phyloP scores from a whole-genome alignment of 352 stramenopile genomes.

The Thraustotheca clavata region DNA sequence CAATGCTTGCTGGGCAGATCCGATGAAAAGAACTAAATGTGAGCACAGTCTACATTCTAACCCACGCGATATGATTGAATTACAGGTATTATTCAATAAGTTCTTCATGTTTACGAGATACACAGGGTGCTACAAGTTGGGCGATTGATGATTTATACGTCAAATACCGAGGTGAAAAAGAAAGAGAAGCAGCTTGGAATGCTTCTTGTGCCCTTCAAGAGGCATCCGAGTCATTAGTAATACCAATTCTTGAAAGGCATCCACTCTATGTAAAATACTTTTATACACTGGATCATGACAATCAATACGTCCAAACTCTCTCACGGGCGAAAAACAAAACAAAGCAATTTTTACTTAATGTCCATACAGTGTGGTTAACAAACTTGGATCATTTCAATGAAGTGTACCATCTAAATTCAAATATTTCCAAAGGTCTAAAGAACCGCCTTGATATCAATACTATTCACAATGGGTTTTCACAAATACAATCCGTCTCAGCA shows the following conservation, averaged over 20 bases:
- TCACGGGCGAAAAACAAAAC: slow-evolving; percentile 62
- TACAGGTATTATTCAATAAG: slow-evolving; percentile 2
- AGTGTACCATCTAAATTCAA: neutral
- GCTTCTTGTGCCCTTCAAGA: slow-evolving; percentile 39
- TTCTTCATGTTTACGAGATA: neutral
- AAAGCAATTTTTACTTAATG: slow-evolving; percentile 80
- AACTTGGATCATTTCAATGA: slow-evolving; percentile 85
- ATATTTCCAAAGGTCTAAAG: slow-evolving; percentile 25
- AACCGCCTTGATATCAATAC: slow-evolving; percentile 44
- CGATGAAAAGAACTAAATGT: slow-evolving; percentile 50
- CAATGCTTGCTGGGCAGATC: slow-evolving; percentile 61
- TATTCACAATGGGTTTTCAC: slow-evolving; percentile 57
- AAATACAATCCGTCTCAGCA: slow-evolving; percentile 69
- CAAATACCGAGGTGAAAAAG: slow-evolving; percentile 67
- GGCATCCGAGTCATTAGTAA: slow-evolving; percentile 26
- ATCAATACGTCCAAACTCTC: slow-evolving; percentile 45
- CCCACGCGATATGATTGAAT: slow-evolving; percentile 23
- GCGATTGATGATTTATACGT: slow-evolving; percentile 66
- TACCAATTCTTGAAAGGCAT: slow-evolving; percentile 55
- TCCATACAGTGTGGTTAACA: slow-evolving; percentile 87
- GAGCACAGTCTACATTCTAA: slow-evolving; percentile 45
- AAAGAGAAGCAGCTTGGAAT: slow-evolving; percentile 53
- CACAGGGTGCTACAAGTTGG: slow-evolving; percentile 70
- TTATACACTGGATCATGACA: slow-evolving; percentile 59
- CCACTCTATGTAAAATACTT: slow-evolving; percentile 51